Evolutionary conservation across 306 rosid genomes (phyloP).

Genomic region (Lotus japonicus): DNA sequence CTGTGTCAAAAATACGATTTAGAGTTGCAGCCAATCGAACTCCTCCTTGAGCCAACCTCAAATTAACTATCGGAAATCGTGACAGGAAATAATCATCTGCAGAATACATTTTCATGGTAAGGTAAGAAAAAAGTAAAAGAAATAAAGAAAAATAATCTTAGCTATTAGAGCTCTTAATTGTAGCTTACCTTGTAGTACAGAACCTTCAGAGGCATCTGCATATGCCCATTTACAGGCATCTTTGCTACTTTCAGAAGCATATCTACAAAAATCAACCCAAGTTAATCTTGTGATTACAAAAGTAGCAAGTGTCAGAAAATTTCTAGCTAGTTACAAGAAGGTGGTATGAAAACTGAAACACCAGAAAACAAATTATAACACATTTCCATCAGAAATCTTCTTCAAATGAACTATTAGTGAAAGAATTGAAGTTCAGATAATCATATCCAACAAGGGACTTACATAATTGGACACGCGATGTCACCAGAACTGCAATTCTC

Average conservation of each 20-base stretch:
- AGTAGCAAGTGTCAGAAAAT: no score
- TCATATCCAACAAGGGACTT: neutral
- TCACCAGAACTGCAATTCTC: conserved; percentile 46
- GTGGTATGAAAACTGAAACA: neutral
- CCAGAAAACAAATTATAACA: neutral
- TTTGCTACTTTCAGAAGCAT: conserved; percentile 64
- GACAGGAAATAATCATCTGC: conserved; percentile 77
- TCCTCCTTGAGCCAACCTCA: conserved; percentile 77
- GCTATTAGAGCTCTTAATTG: neutral
- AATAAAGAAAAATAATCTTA: neutral
- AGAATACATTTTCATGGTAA: neutral
- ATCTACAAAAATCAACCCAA: conserved; percentile 35
- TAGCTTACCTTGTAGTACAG: conserved; percentile 51
- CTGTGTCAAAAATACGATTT: conserved; percentile 48
- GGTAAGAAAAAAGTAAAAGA: neutral
- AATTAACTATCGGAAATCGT: conserved; percentile 51
- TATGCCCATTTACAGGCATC: conserved; percentile 84
- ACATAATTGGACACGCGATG: conserved; percentile 59
- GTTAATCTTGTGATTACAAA: neutral
- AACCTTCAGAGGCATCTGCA: conserved; percentile 49
- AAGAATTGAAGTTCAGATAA: neutral
- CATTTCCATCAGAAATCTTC: neutral
- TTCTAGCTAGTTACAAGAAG: no score
- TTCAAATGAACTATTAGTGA: neutral
- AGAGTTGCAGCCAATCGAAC: conserved; percentile 82